Percentiles rank a stretch among this genome's conserved stretches.
Evolutionary conservation across 116 monocot species (phyloP).

Genomic region (Phalaenopsis hybrid): DNA sequence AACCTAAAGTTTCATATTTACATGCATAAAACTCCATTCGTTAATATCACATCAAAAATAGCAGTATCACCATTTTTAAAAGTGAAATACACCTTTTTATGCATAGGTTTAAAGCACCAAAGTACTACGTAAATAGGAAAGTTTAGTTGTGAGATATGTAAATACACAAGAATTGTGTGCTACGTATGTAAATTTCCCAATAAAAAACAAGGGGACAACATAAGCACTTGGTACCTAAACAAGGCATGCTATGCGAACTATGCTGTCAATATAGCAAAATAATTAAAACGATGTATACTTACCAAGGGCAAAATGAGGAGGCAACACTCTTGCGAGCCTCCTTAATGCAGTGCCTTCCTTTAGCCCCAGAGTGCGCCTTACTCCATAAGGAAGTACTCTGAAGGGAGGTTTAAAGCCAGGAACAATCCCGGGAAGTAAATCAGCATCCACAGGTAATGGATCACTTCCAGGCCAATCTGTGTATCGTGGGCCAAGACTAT

Average conservation of each 20-base stretch:
- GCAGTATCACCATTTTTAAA: too few species aligned
- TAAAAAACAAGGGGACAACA: not conserved
- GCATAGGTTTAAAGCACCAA: too few species aligned
- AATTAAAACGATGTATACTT: slow-evolving; percentile 7
- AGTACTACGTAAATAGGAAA: too few species aligned
- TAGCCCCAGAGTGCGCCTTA: slow-evolving; percentile 47
- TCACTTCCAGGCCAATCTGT: slow-evolving; percentile 82
- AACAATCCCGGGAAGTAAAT: slow-evolving; percentile 73
- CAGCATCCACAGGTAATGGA: slow-evolving; percentile 93
- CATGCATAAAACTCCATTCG: too few species aligned
- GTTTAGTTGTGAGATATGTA: too few species aligned
- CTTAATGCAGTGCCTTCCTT: slow-evolving; percentile 67
- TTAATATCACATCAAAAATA: too few species aligned
- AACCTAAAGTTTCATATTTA: too few species aligned
- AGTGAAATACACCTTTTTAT: too few species aligned
- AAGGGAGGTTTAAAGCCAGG: slow-evolving; percentile 76
- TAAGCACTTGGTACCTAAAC: not conserved
- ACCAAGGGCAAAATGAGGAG: slow-evolving; percentile 98
- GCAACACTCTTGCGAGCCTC: slow-evolving; percentile 74
- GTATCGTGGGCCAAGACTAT: slow-evolving; percentile 72
- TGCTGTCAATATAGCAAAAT: not conserved
- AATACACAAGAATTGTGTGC: too few species aligned
- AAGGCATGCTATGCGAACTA: not conserved
- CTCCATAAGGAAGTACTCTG: slow-evolving; percentile 84
- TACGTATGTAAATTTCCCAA: too few species aligned